These are phyloP conservation scores for Hura crepitans DNA, from an alignment of 441 rosid genomes.

Conservation along the genomic window DNA sequence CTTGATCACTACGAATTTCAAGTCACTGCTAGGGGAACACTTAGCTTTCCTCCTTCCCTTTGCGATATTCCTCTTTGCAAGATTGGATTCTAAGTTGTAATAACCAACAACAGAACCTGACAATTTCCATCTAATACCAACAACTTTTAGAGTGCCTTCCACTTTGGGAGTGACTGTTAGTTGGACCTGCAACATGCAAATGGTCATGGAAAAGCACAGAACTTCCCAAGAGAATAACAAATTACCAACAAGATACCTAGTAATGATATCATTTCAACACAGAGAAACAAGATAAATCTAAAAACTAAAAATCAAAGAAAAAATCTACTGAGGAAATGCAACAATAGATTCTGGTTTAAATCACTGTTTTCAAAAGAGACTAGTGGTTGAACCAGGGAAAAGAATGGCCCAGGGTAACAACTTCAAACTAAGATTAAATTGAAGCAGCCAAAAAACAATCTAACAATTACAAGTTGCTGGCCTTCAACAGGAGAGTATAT, in stretches of 20 bases:
- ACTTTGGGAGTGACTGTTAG: slow-evolving; percentile 73
- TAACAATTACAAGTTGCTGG: not conserved
- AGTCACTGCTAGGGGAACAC: slow-evolving; percentile 45
- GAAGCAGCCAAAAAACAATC: not conserved
- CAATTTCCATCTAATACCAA: slow-evolving; percentile 90
- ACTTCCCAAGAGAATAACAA: slow-evolving; percentile 13
- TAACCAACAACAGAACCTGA: slow-evolving; percentile 78
- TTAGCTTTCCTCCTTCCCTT: slow-evolving; percentile 54
- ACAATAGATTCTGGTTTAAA: not conserved
- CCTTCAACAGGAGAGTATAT: not conserved
- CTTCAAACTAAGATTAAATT: not conserved
- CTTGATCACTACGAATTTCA: slow-evolving; percentile 82
- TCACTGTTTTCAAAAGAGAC: not conserved
- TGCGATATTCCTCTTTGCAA: slow-evolving; percentile 44
- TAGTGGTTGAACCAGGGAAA: not conserved
- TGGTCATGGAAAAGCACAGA: slow-evolving; percentile 5
- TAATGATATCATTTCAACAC: not conserved
- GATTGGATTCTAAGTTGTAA: slow-evolving; percentile 53
- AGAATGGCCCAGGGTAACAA: not conserved
- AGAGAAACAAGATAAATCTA: slow-evolving; percentile 2
- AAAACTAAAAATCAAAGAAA: not conserved
- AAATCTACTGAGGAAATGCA: not conserved
- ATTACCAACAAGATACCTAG: slow-evolving; percentile 2
- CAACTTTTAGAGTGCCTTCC: slow-evolving; percentile 84
- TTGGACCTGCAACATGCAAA: slow-evolving; percentile 57